phyloP scores from a whole-genome alignment of 2,329 filamentous ascomycete genomes.

The Beauveria sp. region DNA sequence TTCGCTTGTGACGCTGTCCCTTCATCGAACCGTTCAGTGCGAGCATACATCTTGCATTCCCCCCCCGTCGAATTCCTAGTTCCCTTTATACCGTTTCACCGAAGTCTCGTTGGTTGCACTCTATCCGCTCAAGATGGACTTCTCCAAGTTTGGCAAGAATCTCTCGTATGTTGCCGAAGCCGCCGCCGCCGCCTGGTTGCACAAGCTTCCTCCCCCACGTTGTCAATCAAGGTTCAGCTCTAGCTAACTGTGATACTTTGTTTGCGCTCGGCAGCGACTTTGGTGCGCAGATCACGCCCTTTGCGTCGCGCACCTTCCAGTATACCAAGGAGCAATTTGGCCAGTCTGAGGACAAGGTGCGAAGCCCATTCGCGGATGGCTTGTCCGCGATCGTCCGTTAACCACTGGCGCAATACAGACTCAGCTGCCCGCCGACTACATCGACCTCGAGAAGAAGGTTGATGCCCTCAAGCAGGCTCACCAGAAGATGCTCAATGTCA shows the following conservation, averaged over 20 bases:
- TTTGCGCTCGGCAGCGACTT: conserved; percentile 35
- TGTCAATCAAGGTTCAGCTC: conserved; percentile 1
- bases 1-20: conserved; percentile 26
- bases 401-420: conserved; percentile 48
- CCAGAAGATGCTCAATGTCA: conserved; percentile 94
- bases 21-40: conserved; percentile 10
- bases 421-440: conserved; percentile 92
- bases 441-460: conserved; percentile 96
- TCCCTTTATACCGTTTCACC: conserved; percentile 8
- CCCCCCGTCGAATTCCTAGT: not conserved
- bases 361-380: conserved; percentile 7
- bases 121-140: conserved; percentile 40
- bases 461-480: conserved; percentile 96
- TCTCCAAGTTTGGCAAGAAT: conserved; percentile 51
- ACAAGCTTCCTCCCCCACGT: conserved; percentile 10
- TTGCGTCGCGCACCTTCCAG: conserved; percentile 89
- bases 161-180: conserved; percentile 38
- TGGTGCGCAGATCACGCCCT: conserved; percentile 82
- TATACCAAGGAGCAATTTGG: conserved; percentile 97
- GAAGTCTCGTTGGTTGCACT: conserved; percentile 9
- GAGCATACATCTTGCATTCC: not conserved
- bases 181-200: not conserved
- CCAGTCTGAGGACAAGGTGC: conserved; percentile 85
- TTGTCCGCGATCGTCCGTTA: not conserved
- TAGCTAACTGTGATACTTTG: conserved; percentile 1